Conservation (phyloP, 176 grass and related monocot genomes). For the Musa beccarii region DNA sequence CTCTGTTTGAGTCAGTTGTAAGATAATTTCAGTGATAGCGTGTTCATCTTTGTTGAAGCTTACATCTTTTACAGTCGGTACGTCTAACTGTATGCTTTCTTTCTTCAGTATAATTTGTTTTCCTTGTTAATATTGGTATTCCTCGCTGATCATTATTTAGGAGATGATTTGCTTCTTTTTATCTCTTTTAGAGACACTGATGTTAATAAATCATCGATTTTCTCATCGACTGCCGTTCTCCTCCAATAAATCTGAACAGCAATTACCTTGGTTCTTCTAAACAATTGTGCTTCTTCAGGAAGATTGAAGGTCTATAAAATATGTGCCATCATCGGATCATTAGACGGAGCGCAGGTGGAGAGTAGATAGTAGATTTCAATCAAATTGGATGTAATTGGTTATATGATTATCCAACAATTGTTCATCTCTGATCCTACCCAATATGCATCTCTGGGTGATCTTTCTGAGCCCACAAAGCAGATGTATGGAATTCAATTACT, state of each 20-base stretch:
- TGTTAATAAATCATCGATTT: neutral
- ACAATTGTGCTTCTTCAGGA: neutral
- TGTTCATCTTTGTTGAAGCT: too few relatives aligned
- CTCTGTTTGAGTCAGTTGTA: too few relatives aligned
- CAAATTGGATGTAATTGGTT: neutral
- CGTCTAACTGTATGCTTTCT: too few relatives aligned
- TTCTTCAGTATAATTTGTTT: too few relatives aligned
- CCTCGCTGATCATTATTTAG: too few relatives aligned
- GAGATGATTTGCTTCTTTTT: too few relatives aligned
- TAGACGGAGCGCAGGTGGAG: neutral
- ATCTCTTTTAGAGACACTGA: neutral
- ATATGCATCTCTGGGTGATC: neutral
- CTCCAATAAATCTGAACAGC: neutral
- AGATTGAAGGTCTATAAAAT: neutral
- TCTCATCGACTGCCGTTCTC: neutral
- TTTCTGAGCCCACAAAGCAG: neutral
- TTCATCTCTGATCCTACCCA: neutral
- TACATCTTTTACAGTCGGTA: too few relatives aligned
- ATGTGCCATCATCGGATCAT: neutral
- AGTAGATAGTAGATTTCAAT: neutral
- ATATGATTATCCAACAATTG: neutral
- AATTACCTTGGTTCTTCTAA: neutral
- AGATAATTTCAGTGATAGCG: too few relatives aligned
- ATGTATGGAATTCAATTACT: neutral
- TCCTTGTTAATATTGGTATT: too few relatives aligned